Evolutionary conservation across 768 basidiomycete species (phyloP), one percentile per base, ranked within the genome.

Genomic region (Tephrocybe sp.): DNA sequence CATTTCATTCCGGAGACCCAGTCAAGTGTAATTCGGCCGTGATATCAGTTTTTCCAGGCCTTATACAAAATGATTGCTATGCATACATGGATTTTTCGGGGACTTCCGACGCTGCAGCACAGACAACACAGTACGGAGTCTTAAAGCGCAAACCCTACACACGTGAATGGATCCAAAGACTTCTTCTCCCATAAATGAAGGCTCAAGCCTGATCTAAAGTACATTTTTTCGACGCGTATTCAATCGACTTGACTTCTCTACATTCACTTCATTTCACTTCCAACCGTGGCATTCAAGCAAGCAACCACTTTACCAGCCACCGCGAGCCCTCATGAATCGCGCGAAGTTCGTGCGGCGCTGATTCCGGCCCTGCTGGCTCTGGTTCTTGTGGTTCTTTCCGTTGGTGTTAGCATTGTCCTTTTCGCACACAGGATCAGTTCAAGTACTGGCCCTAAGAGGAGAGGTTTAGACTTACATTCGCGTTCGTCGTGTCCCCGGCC

Each of bases 131-230:
- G n/a, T n/a, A n/a, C n/a, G n/a, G n/a, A n/a, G n/a, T n/a, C n/a
- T n/a, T n/a, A n/a, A n/a, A n/a, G n/a, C n/a, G n/a, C n/a, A n/a
- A n/a, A n/a, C n/a, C n/a, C n/a, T n/a, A n/a, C n/a, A n/a, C n/a
- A n/a, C n/a, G n/a, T n/a, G n/a, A 36, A 20, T 39, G 38, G 20
- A 39, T 39, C 38, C 43, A 28, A 51, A 45, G 43, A 45, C 20
- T 39, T 39, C 38, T 39, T 43, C 41, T 50, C 33, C 41, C 32
- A 38, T 44, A 45, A 37, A 37, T 18, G 34, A 32, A 17, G 21
- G 50, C 30, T 51, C 50, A 38, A 43, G 48, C 39, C 48, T 41
- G 26, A 45, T 45, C 50, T 51, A 51, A 51, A 50, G 40, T 50
- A 51, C 50, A 45, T 51, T 32, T 50, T n/a, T 51, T 45, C 50